Base-by-base conservation (phyloP, 257 asterid genomes). In the Solanum chiquidenum region DNA sequence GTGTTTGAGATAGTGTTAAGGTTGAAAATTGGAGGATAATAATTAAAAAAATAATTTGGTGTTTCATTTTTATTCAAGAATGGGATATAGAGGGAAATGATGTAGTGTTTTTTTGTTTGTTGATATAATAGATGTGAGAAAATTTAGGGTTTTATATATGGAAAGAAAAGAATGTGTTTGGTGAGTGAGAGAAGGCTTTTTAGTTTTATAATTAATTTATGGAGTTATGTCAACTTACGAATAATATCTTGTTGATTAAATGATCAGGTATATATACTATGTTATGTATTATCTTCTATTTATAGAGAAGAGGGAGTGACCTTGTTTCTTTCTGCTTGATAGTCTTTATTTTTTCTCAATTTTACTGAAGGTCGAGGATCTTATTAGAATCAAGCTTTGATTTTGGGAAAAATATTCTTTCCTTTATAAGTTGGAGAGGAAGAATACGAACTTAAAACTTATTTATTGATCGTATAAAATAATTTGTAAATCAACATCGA, bases 1-100 rank as follows among this genome's bases (percentile, higher is more conserved):
- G 90, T 37, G 97, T 23, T 31, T 95, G 98, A 49, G 98, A 92
- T 35, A 88, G 38, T 88, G 88, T 89, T 74, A 83, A 58, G 46
- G 92, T 77, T 87, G 90, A 91, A n/a, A 88, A 90, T 68, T 87
- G 86, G 84, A 93, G 88, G 49, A 89, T 75, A 0, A 16, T 33
- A 46, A 52, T 12, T 89, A 83, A 60, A 90, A 68, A 9, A 7
- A 42, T 4, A 60, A 75, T 40, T n/a, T 76, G 87, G 86, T 84
- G 89, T n/a, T 74, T 92, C 96, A 92, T 96, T 86, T 29, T 75
- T 13, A 16, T 25, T 25, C 5, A 8, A 52, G n/a, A 58, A 60
- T 76, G 35, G 35, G 44, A 40, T 77, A 77, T 20, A 11, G 55
- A 75, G 33, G 27, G 34, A 5, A 38, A 79, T 77, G 84, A 38